Conservation (phyloP, 192 early-diverging fungal genomes). For the Chytriomyces confervae region DNA sequence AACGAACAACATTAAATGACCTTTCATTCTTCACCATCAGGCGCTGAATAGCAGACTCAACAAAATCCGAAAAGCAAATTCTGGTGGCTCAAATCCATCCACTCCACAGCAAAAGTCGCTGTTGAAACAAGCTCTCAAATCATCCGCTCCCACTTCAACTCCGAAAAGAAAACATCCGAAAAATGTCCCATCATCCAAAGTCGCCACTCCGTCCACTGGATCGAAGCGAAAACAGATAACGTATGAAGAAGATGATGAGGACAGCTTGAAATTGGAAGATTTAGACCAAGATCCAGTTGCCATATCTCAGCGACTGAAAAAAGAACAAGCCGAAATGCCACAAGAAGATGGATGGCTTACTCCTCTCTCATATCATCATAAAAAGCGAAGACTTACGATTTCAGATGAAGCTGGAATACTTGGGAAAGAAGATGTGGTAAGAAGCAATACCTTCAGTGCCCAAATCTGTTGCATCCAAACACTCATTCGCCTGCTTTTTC, state of each 20-base stretch:
- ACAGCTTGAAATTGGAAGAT: not conserved
- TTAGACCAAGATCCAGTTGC: not conserved
- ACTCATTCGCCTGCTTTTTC: not conserved
- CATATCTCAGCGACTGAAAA: too few species aligned
- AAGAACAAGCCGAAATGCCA: not conserved
- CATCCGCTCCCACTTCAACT: too few species aligned
- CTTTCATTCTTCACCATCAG: not conserved
- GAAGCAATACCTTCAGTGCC: not conserved
- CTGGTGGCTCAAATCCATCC: not conserved
- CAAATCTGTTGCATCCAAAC: not conserved
- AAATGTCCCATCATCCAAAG: not conserved
- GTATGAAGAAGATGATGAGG: not conserved
- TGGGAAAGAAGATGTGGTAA: slow-evolving; percentile 13
- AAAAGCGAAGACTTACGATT: slow-evolving; percentile 19
- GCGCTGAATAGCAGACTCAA: not conserved
- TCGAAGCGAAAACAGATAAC: slow-evolving; percentile 14
- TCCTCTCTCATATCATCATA: not conserved
- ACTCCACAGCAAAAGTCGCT: not conserved
- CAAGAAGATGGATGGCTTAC: slow-evolving; percentile 31
- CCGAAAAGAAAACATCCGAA: too few species aligned
- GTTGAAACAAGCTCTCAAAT: too few species aligned
- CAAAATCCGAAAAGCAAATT: not conserved
- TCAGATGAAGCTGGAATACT: slow-evolving; percentile 3
- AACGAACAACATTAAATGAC: too few species aligned
- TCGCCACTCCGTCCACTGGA: not conserved